Base-by-base conservation (phyloP, 345 rosid genomes). In the Hibiscus trionum region DNA sequence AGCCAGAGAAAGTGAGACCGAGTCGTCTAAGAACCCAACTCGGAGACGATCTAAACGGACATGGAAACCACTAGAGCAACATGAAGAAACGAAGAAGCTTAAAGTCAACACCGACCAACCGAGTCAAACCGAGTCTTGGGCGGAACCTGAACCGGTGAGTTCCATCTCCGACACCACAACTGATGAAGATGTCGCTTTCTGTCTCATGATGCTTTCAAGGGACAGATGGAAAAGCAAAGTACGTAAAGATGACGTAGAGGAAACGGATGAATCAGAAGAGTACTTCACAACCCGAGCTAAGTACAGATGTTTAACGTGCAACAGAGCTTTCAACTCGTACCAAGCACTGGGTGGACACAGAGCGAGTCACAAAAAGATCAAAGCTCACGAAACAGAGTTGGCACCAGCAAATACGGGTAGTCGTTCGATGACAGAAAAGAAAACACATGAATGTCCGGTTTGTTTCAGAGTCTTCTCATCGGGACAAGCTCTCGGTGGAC, bases 401-500 rank as follows among this genome's bases (percentile, higher is more conserved):
- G 80, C 78, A 52, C 72, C 83, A 58, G 83, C 71, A 64, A 81
- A 80, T 71, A 88, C 74, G 31, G 85, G 64, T 66, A 77, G n/a
- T 52, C 68, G 74, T 33, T 73, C 76, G 10, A 15, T 35, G 56
- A 26, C 56, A 10, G 77, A 64, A 50, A 84, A 82, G 77, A 92
- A 87, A 84, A 75, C 83, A 61, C 96, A 92, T 53, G 83, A 90
- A 81, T 95, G 99, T 71, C 94, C 96, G 1, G 89, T 86, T 66
- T 95, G 99, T 83, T 72, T 79, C 3, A 84, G 89, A 78, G 93
- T 89, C 26, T 95, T 95, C 65, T 71, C 89, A 2, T 92, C 99
- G 0, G 99, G 99, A 39, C 99, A 95, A 86, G 99, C 99, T 1
- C 86, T 95, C n/a, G 99, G 99, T n/a, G 99, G 99, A 10, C 99